These are phyloP conservation scores for Rosa rugosa DNA, from an alignment of 306 rosid genomes.

Conservation along the genomic window DNA sequence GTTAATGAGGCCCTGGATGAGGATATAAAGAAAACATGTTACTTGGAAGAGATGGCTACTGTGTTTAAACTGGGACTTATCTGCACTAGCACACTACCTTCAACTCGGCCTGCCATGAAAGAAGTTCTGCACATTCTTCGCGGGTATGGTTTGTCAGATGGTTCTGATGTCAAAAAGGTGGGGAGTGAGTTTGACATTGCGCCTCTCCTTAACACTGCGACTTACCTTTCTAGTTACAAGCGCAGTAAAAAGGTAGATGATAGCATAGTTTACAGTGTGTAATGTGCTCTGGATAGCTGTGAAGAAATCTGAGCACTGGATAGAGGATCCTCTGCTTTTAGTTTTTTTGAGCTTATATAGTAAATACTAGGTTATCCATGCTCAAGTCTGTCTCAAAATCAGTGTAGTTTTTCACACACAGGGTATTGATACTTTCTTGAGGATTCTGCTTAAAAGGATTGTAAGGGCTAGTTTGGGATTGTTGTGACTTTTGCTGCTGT, in stretches of 20 bases:
- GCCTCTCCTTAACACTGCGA: constrained; percentile 53
- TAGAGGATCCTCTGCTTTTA: not conserved
- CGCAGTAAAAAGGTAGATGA: constrained; percentile 32
- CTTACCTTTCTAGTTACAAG: constrained; percentile 60
- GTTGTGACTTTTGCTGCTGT: too few species aligned
- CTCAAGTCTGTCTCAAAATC: not conserved
- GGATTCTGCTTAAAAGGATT: not conserved
- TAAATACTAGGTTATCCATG: not conserved
- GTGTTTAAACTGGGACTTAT: constrained; percentile 73
- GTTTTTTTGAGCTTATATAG: not conserved
- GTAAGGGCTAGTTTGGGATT: not conserved
- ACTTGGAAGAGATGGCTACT: constrained; percentile 53
- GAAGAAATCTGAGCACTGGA: not conserved
- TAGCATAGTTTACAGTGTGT: constrained; percentile 29
- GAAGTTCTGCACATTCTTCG: constrained; percentile 70
- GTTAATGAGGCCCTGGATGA: constrained; percentile 51
- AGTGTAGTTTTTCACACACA: not conserved
- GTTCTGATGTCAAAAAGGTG: constrained; percentile 26
- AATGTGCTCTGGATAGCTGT: not conserved
- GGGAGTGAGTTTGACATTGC: constrained; percentile 49
- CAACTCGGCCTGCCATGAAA: constrained; percentile 63
- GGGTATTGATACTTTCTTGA: not conserved
- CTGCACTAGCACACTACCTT: constrained; percentile 65
- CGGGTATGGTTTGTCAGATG: constrained; percentile 33
- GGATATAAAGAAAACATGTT: constrained; percentile 47